Evolutionary conservation across 805 yeast genomes (phyloP), one percentile per base, ranked within the genome.

Genomic region (Ogataea glucozyma): DNA sequence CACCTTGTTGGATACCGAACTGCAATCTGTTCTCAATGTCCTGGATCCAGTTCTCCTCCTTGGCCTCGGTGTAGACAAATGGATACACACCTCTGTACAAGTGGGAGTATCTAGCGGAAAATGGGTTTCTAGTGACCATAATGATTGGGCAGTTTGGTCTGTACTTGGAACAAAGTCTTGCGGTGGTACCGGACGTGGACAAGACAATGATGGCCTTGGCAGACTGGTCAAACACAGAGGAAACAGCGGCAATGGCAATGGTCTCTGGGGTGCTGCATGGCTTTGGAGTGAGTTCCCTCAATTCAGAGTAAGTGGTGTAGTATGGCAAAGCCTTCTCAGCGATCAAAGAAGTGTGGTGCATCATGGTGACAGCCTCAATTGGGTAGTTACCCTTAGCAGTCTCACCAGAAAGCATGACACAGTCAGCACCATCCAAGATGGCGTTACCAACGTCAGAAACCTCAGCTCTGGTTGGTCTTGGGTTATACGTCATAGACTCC

Each of bases 301-400:
- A 73, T 73, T 91, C 98, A 66, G 88, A 85, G 77, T 83, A 89
- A 52, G 84, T 75, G 27, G 76, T 69, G 60, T 74, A 79, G 80
- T 93, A 88, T 60, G 97, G 88, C 67, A 91, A 83, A 57, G 96
- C 96, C 76, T 85, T 86, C 79, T 93, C 99, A 62, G 99, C 98
- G 63, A 88, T 84, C 64, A 91, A 72, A 64, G 95, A 82, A 53
- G 97, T 93, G 79, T 90, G 91, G 75, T 90, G 97, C 99, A 93
- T 93, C 90, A 93, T 90, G 57, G 90, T 78, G 54, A 93, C 99
- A 52, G 99, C 96, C 78, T 93, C 96, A 52, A 83, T 71, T 69
- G 99, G 99, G 79, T 93, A 93, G 79, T 83, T 82, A 78, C 99
- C 99, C 83, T 93, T 93, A 65, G 99, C 99, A 61, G 99, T 93